A percentile compares a stretch with the other conserved stretches of the same genome.
These are phyloP conservation scores for Mycosphaerelloides madeirae DNA, from an alignment of 2,329 filamentous ascomycete genomes.

Conservation along the genomic window DNA sequence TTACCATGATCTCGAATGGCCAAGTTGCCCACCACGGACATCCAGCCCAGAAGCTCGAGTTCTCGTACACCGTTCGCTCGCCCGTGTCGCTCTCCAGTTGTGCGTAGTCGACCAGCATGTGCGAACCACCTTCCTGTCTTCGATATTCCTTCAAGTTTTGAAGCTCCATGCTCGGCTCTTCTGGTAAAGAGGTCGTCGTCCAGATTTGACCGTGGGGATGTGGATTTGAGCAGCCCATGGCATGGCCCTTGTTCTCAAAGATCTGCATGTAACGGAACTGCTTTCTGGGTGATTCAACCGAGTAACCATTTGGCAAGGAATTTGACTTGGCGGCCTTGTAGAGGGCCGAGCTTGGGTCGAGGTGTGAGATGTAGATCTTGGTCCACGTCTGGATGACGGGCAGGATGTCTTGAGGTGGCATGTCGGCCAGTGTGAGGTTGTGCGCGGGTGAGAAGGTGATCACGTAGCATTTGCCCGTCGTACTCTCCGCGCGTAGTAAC, in stretches of 20 bases:
- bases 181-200: slow-evolving; percentile 86
- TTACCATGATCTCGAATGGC: slow-evolving; percentile 92
- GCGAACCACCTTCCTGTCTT: slow-evolving; percentile 63
- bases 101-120: slow-evolving; percentile 83
- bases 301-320: slow-evolving; percentile 35
- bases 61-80: slow-evolving; percentile 85
- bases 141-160: slow-evolving; percentile 74
- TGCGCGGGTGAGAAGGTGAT: slow-evolving; percentile 90
- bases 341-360: slow-evolving; percentile 67
- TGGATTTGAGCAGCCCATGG: slow-evolving; percentile 98
- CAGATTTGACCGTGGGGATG: slow-evolving; percentile 96
- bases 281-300: slow-evolving; percentile 55
- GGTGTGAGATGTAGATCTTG: slow-evolving; percentile 75
- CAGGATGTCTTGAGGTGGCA: slow-evolving; percentile 69
- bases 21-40: slow-evolving; percentile 98
- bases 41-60: slow-evolving; percentile 75
- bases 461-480: slow-evolving; percentile 95
- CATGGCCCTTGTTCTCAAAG: slow-evolving; percentile 96
- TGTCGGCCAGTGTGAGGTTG: slow-evolving; percentile 87
- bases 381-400: slow-evolving; percentile 89
- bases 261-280: slow-evolving; percentile 98
- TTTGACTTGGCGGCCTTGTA: slow-evolving; percentile 42
- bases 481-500: slow-evolving; percentile 75
- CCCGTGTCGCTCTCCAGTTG: slow-evolving; percentile 73
- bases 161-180: slow-evolving; percentile 80